Percentiles rank a stretch among this genome's conserved stretches.
Evolutionary conservation across 352 stramenopile genomes (phyloP).

Genomic region (Phytophthora hybrid): DNA sequence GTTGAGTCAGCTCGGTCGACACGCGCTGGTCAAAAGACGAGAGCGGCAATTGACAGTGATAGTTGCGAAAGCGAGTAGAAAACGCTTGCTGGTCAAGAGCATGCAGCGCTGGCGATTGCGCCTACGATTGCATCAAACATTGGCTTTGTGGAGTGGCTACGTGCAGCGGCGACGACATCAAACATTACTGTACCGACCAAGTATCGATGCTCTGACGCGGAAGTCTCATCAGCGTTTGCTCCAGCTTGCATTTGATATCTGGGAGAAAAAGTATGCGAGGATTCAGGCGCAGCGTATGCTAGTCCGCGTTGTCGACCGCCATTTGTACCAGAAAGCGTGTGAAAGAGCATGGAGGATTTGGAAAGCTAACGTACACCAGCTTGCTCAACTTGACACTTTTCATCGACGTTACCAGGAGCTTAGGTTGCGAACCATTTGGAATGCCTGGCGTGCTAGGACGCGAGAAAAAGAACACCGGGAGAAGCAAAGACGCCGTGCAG

Average conservation of each 20-base stretch:
- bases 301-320: constrained; percentile 31
- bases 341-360: constrained; percentile 29
- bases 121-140: constrained; percentile 22
- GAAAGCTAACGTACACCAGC: constrained; percentile 20
- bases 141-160: constrained; percentile 26
- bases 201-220: constrained; percentile 9
- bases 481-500: constrained; percentile 35
- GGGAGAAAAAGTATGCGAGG: constrained; percentile 17
- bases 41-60: constrained; percentile 22
- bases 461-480: constrained; percentile 30
- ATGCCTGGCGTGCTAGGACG: constrained; percentile 28
- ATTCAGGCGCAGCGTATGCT: constrained; percentile 16
- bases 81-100: constrained; percentile 19
- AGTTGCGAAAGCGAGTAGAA: constrained; percentile 18
- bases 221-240: constrained; percentile 20
- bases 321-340: constrained; percentile 37
- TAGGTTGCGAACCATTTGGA: constrained; percentile 30
- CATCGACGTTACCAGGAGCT: constrained; percentile 19
- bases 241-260: constrained; percentile 24
- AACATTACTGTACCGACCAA: constrained; percentile 18
- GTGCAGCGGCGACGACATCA: constrained; percentile 19
- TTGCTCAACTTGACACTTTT: constrained; percentile 26
- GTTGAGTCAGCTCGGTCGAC: constrained; percentile 19
- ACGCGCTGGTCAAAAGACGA: constrained; percentile 25
- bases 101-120: constrained; percentile 38